phyloP scores from a whole-genome alignment of 2,329 filamentous ascomycete species.

The Botrytis deweyae region DNA sequence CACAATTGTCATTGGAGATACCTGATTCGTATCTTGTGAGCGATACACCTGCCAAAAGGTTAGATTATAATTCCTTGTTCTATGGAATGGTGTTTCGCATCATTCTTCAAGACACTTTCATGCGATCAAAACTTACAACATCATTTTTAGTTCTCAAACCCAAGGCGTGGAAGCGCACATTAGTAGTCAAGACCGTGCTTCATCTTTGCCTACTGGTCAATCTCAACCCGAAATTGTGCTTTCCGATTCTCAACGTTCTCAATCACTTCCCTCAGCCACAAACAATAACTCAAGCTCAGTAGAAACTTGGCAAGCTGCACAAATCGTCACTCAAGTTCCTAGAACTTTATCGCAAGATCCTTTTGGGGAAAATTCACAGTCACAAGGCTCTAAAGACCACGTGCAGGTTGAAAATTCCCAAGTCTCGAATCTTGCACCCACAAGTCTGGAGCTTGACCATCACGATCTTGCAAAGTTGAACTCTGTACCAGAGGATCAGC shows the following conservation, averaged over 20 bases:
- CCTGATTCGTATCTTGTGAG: slow-evolving; percentile 16
- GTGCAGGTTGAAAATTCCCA: slow-evolving; percentile 10
- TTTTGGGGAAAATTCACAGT: background rate
- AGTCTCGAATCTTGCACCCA: background rate
- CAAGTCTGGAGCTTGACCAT: background rate
- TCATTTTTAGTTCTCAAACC: slow-evolving; percentile 6
- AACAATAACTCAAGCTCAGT: slow-evolving; percentile 21
- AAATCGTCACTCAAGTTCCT: slow-evolving; percentile 21
- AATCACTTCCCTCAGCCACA: slow-evolving; percentile 15
- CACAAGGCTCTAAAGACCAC: slow-evolving; percentile 9
- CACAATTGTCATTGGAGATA: slow-evolving; percentile 7
- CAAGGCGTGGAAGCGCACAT: background rate
- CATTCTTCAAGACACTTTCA: background rate
- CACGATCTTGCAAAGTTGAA: background rate
- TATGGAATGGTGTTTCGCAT: background rate
- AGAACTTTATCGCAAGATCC: background rate
- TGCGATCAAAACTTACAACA: slow-evolving; percentile 8
- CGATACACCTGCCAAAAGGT: slow-evolving; percentile 11
- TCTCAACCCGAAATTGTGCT: background rate
- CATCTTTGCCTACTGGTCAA: slow-evolving; percentile 6
- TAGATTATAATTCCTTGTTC: background rate
- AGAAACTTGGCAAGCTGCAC: slow-evolving; percentile 25
- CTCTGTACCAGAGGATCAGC: background rate
- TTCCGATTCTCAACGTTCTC: slow-evolving; percentile 15
- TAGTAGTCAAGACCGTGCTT: slow-evolving; percentile 3